These are phyloP conservation scores for Bigelowiella natans DNA, from an alignment of 78 protist genomes.

Conservation along the genomic window DNA sequence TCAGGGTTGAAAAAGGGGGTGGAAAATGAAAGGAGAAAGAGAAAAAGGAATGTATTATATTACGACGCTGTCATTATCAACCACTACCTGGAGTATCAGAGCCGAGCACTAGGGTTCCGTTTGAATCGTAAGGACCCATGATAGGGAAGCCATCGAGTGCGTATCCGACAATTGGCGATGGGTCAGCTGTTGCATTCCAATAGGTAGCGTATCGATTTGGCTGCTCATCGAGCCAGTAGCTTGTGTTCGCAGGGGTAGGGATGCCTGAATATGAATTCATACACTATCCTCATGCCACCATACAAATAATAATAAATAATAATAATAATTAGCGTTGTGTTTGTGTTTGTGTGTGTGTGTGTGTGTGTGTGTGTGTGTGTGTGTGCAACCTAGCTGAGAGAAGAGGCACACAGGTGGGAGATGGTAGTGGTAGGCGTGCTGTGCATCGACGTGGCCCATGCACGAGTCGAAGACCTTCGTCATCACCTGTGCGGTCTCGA, in stretches of 20 bases:
- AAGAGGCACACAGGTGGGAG: background rate
- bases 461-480: background rate
- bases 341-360: no score
- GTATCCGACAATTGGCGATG: background rate
- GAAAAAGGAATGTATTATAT: no score
- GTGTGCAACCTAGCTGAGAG: background rate
- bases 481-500: no score
- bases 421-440: background rate
- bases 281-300: no score
- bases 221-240: background rate
- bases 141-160: background rate
- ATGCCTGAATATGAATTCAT: no score
- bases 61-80: no score
- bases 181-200: background rate
- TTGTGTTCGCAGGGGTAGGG: background rate
- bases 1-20: no score
- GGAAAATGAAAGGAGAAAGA: no score
- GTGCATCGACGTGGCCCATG: background rate
- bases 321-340: no score
- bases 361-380: no score
- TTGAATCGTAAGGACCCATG: background rate
- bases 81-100: no score
- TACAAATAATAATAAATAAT: no score
- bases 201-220: background rate
- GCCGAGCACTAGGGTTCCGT: background rate